Evolutionary conservation across 2,329 filamentous ascomycete genomes (phyloP), one percentile per base, ranked within the genome.

Genomic region (Cercospora janseana): DNA sequence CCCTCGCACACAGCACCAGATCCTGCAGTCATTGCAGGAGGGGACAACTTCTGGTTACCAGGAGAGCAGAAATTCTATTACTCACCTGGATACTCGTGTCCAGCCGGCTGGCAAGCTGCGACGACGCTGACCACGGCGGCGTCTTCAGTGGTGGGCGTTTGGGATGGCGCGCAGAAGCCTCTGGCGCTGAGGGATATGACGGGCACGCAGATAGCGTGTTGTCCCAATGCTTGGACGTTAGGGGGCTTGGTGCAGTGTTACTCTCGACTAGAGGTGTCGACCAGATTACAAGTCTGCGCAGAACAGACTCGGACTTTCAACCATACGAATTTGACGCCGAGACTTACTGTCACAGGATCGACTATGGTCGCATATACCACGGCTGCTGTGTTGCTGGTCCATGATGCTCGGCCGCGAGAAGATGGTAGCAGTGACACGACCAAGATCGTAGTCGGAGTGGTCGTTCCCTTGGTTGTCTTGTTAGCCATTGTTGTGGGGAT

Each of bases 301-400:
- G 24, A 40, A 32, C n/a, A 40, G 35, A 48, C 15, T n/a, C 15
- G 45, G 12, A 29, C 18, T 16, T 24, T 18, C 18, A 48, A 48
- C 12, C 32, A 40, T 26, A 48, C 43, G 9, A 46, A 46, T 15
- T 3, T 8, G 6, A 16, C 28, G 9, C 43, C 29, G 8, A 24
- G 16, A 13, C n/a, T 18, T 7, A 24, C 27, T 6, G 26, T 20
- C 12, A 34, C 27, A 12, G 35, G 35, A 13, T 13, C 35, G 5
- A 46, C 43, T 18, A 27, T 46, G 12, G 38, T 42, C n/a, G 46
- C 46, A 2, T 49, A 49, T 18, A 49, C 46, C 26, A 49, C 46
- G 21, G 37, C 46, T 37, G 46, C 46, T 4, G 21, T 49, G n/a
- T 18, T 49, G 7, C 29, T 49, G 23, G 15, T 43, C 18, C 29